Conservation (phyloP, 768 basidiomycete species). For the Pseudohyphozyma bogoriensis region DNA sequence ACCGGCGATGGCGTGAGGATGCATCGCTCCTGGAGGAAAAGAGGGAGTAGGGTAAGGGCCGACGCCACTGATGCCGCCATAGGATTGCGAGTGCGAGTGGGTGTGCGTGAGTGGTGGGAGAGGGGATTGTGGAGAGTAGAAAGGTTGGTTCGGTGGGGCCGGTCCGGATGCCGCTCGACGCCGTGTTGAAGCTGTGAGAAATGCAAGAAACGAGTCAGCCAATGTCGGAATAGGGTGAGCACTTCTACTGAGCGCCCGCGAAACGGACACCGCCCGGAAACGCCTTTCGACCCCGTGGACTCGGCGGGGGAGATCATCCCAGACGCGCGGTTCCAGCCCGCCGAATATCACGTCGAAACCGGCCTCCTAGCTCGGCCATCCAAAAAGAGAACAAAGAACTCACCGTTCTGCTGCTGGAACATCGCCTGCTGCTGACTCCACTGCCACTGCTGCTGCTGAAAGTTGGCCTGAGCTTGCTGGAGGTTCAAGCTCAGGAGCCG, state of each 20-base stretch:
- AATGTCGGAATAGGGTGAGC: too few species aligned
- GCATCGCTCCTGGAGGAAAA: conserved; percentile 22
- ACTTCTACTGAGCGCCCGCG: background rate
- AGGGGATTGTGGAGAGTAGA: background rate
- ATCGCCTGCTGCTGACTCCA: conserved; percentile 8
- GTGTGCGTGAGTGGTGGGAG: conserved; percentile 1
- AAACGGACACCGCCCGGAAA: background rate
- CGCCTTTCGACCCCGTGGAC: background rate
- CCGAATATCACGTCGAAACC: too few species aligned
- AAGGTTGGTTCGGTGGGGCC: background rate
- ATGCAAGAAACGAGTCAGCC: background rate
- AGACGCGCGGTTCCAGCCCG: too few species aligned
- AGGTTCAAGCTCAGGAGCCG: background rate
- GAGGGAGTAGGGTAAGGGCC: background rate
- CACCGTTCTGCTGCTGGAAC: conserved; percentile 19
- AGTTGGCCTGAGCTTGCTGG: conserved; percentile 5
- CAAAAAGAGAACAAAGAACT: background rate
- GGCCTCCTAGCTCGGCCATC: too few species aligned
- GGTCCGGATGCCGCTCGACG: conserved; percentile 20
- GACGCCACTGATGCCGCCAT: too few species aligned
- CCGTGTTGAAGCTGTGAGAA: background rate
- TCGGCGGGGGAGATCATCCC: too few species aligned
- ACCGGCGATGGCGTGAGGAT: conserved; percentile 9
- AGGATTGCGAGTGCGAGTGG: background rate
- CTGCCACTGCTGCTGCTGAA: conserved; percentile 7